phyloP scores from a whole-genome alignment of 2,329 filamentous ascomycete species.

The Bretziella fagacearum region DNA sequence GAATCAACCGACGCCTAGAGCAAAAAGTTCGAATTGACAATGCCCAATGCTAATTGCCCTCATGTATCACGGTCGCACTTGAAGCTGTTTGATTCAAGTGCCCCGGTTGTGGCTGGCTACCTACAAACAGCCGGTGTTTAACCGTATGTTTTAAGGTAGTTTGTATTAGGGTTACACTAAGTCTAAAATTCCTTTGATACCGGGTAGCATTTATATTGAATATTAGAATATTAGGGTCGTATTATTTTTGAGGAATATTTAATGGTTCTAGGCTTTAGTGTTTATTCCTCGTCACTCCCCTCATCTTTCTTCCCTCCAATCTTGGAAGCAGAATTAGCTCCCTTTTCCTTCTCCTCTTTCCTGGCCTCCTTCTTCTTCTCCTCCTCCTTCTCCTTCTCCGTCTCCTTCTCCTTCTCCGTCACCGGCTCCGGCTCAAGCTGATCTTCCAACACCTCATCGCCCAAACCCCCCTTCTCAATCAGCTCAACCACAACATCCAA shows the following conservation, averaged over 20 bases:
- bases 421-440: conserved; percentile 13
- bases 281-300: background rate
- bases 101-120: background rate
- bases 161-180: background rate
- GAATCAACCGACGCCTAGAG: conserved; percentile 1
- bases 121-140: background rate
- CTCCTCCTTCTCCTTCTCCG: conserved; percentile 19
- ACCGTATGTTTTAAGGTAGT: background rate
- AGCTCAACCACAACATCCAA: conserved; percentile 60
- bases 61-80: too few species aligned
- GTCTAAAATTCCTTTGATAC: too few species aligned
- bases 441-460: conserved; percentile 7
- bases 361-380: conserved; percentile 12
- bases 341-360: conserved; percentile 11
- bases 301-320: conserved; percentile 7
- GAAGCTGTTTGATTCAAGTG: too few species aligned
- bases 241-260: background rate
- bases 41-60: conserved; percentile 7
- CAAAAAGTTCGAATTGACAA: background rate
- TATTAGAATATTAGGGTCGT: background rate
- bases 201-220: background rate
- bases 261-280: background rate
- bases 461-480: conserved; percentile 30
- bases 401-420: background rate
- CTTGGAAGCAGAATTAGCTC: conserved; percentile 16